Conservation (phyloP, 257 asterid species). For the Plantago ovata region DNA sequence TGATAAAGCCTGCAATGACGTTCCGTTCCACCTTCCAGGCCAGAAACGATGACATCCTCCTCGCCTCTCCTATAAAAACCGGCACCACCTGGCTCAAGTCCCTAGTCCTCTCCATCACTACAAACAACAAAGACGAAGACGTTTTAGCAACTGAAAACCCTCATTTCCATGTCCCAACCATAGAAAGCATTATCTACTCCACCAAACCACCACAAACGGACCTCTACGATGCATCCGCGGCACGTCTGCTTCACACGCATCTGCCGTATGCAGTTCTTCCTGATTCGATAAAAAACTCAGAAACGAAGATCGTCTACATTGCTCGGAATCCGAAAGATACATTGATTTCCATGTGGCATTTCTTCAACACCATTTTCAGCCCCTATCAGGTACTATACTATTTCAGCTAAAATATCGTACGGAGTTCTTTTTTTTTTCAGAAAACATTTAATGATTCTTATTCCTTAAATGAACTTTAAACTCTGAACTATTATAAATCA, state of each 20-base stretch:
- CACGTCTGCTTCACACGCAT: conserved; percentile 37
- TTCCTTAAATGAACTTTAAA: too few species aligned
- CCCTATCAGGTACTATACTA: not conserved
- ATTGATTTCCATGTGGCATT: conserved; percentile 38
- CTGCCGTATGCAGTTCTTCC: conserved; percentile 30
- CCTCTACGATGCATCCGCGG: conserved; percentile 18
- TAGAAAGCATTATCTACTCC: conserved; percentile 21
- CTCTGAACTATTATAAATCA: too few species aligned
- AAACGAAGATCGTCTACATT: conserved; percentile 35
- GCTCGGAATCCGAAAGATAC: conserved; percentile 40
- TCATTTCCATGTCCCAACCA: conserved; percentile 33
- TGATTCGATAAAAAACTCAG: conserved; percentile 22
- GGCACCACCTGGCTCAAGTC: conserved; percentile 54
- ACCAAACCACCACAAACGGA: conserved; percentile 15
- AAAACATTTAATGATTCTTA: too few species aligned
- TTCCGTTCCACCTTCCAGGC: conserved; percentile 28
- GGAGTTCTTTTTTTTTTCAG: too few species aligned
- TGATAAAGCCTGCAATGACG: conserved; percentile 24
- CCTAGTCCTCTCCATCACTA: conserved; percentile 27
- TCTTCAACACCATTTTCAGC: conserved; percentile 20
- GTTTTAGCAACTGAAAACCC: conserved; percentile 24
- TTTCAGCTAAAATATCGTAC: too few species aligned
- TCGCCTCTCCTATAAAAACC: conserved; percentile 32
- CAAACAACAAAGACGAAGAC: conserved; percentile 10
- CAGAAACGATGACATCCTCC: conserved; percentile 28